phyloP scores from a whole-genome alignment of 1,284 basidiomycete species.

The Melanopsichium pennsylvanicum region DNA sequence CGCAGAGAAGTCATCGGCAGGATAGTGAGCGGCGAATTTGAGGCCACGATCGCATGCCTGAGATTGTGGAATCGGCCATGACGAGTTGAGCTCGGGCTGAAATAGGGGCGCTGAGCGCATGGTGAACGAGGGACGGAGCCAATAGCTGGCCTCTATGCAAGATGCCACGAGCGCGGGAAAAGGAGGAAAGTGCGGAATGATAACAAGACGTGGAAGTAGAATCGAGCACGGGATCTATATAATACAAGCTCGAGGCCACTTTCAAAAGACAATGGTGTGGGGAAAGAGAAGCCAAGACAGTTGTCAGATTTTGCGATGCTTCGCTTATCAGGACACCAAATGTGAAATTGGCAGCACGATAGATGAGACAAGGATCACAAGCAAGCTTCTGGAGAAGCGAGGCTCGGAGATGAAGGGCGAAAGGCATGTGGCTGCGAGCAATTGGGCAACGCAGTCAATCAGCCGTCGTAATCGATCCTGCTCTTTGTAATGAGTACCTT shows the following conservation, averaged over 20 bases:
- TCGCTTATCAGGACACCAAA: too few species aligned
- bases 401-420: too few species aligned
- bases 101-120: constrained; percentile 31
- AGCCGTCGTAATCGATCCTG: too few species aligned
- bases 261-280: neutral
- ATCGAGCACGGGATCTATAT: neutral
- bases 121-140: neutral
- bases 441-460: too few species aligned
- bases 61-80: constrained; percentile 1
- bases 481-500: too few species aligned
- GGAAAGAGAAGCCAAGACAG: neutral
- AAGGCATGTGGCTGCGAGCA: too few species aligned
- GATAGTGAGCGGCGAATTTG: constrained; percentile 26
- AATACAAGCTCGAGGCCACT: neutral
- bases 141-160: neutral
- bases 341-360: too few species aligned
- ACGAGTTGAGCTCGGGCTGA: constrained; percentile 22
- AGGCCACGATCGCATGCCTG: constrained; percentile 13
- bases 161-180: neutral
- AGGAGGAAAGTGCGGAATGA: neutral
- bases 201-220: neutral
- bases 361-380: too few species aligned
- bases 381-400: too few species aligned
- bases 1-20: constrained; percentile 18
- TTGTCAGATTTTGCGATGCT: too few species aligned